phyloP scores from a whole-genome alignment of 352 stramenopile species.

The Phytophthora megakarya region DNA sequence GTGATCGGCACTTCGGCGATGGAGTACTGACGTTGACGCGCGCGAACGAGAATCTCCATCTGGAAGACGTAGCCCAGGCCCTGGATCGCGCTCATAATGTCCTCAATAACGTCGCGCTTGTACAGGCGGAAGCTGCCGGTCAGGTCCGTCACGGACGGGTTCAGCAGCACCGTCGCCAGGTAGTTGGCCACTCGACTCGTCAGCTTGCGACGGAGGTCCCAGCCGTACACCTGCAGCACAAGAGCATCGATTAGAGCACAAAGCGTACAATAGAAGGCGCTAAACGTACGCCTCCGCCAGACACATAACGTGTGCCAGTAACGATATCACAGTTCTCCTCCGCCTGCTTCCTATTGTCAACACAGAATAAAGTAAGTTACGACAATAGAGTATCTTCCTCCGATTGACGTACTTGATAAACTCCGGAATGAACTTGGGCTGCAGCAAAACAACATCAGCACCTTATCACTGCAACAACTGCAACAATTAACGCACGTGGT shows the following conservation, averaged over 20 bases:
- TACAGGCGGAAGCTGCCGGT: constrained; percentile 98
- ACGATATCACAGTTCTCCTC: constrained; percentile 94
- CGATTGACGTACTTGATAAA: constrained; percentile 70
- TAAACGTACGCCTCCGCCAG: constrained; percentile 91
- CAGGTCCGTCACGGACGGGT: constrained; percentile 95
- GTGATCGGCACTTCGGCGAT: constrained; percentile 97
- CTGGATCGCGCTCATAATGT: constrained; percentile 93
- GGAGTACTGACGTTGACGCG: constrained; percentile 89
- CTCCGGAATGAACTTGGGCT: constrained; percentile 97
- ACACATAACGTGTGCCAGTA: constrained; percentile 95
- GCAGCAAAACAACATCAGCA: constrained; percentile 5
- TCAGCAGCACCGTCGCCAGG: constrained; percentile 95
- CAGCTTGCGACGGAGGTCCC: constrained; percentile 96
- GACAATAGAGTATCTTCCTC: neutral
- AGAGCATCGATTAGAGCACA: neutral
- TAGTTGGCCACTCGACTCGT: constrained; percentile 98
- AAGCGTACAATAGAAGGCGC: no score
- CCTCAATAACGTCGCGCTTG: constrained; percentile 93
- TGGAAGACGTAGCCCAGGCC: constrained; percentile 98
- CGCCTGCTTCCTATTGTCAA: constrained; percentile 62
- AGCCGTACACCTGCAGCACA: constrained; percentile 90
- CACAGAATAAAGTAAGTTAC: constrained; percentile 13
- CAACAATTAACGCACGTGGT: constrained; percentile 84
- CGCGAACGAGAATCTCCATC: constrained; percentile 98
- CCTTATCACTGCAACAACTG: no score